These are phyloP conservation scores for Gastrolobium bilobum DNA, from an alignment of 306 rosid species.

Conservation along the genomic window DNA sequence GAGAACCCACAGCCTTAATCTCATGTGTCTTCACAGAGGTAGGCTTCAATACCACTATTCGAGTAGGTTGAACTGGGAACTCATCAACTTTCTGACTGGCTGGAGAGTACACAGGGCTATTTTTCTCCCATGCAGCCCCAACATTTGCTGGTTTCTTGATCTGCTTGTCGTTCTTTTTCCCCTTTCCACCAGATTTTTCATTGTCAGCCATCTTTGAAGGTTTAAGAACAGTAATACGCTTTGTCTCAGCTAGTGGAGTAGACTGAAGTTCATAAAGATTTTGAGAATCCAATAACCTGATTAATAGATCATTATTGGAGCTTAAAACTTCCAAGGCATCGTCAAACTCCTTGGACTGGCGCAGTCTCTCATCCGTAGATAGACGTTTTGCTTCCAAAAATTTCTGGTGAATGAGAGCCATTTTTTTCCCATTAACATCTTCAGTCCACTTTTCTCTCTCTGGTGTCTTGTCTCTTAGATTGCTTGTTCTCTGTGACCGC, in stretches of 20 bases:
- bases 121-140: slow-evolving; percentile 62
- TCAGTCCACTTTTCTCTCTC: slow-evolving; percentile 70
- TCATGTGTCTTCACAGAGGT: slow-evolving; percentile 76
- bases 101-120: slow-evolving; percentile 59
- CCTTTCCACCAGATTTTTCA: slow-evolving; percentile 58
- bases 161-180: slow-evolving; percentile 61
- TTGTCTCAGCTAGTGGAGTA: slow-evolving; percentile 74
- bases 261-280: slow-evolving; percentile 74
- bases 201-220: slow-evolving; percentile 84
- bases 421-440: slow-evolving; percentile 67
- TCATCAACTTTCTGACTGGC: slow-evolving; percentile 67
- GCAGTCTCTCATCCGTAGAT: slow-evolving; percentile 82
- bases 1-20: slow-evolving; percentile 67
- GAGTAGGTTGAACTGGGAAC: slow-evolving; percentile 81
- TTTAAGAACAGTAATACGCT: slow-evolving; percentile 92
- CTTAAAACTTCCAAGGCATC: slow-evolving; percentile 93
- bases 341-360: slow-evolving; percentile 85
- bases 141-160: slow-evolving; percentile 59
- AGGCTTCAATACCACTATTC: slow-evolving; percentile 96
- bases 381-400: slow-evolving; percentile 84
- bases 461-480: slow-evolving; percentile 65
- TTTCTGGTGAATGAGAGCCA: slow-evolving; percentile 86
- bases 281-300: slow-evolving; percentile 81
- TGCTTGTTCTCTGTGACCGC: slow-evolving; percentile 65
- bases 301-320: slow-evolving; percentile 81